phyloP scores from a whole-genome alignment of 2,329 filamentous ascomycete genomes.

The Orbilia oligospora region DNA sequence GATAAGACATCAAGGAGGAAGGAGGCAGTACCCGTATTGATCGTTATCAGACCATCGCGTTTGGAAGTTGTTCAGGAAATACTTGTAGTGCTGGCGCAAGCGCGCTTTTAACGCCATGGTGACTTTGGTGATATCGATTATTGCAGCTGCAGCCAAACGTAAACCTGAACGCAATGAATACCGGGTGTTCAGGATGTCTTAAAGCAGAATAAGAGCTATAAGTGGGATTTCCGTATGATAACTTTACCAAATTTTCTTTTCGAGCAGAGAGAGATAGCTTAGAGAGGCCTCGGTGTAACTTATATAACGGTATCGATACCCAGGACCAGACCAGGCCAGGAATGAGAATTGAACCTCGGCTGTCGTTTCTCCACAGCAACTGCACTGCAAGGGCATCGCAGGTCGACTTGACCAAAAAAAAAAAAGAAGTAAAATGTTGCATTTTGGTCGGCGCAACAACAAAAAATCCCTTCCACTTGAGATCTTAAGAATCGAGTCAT shows the following conservation, averaged over 20 bases:
- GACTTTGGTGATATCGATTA: not conserved
- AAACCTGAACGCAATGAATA: no score
- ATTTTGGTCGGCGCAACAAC: constrained; percentile 58
- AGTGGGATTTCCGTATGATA: not conserved
- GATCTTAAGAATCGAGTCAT: not conserved
- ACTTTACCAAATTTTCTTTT: no score
- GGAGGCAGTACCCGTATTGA: constrained; percentile 52
- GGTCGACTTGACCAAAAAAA: not conserved
- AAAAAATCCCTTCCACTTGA: not conserved
- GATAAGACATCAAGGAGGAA: constrained; percentile 18
- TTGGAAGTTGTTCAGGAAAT: constrained; percentile 80
- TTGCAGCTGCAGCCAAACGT: no score
- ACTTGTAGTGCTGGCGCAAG: constrained; percentile 80
- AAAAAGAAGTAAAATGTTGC: constrained; percentile 44
- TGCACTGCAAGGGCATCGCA: not conserved
- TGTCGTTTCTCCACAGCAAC: constrained; percentile 9
- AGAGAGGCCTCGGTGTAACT: not conserved
- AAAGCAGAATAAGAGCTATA: no score
- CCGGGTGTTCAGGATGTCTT: no score
- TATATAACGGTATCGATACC: not conserved
- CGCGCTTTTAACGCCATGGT: constrained; percentile 73
- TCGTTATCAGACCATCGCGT: constrained; percentile 79
- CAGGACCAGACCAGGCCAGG: not conserved
- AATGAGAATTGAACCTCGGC: constrained; percentile 29
- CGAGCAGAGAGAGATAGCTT: not conserved